Evolutionary conservation across 371 early-diverging fungal genomes (phyloP), one percentile per base, ranked within the genome.

Genomic region (Syncephalastrum contaminatum): DNA sequence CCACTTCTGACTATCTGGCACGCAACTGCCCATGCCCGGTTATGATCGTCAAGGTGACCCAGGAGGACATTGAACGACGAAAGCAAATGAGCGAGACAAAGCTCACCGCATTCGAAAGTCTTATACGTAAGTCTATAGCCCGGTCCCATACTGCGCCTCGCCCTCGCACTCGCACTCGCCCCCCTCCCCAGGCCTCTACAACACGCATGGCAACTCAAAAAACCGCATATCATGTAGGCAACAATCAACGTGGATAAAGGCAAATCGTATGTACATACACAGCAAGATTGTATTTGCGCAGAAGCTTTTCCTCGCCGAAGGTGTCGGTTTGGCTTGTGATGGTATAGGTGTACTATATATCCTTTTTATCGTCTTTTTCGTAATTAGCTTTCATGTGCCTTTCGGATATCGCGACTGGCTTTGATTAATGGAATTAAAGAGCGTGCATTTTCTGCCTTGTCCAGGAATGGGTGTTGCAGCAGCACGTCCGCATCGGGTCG

Each of bases 351-450:
- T 40, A 51, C 41, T 43, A 53, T 22, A 18, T 40, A 55, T 47
- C 36, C 12, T 30, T 12, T 12, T 30, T 30, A 8, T 30, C 36
- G 10, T 30, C 36, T 30, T 7, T 25, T 25, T 46, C 40, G 30
- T 55, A 47, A 46, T 48, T 20, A 30, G 8, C 20, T 44, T 40
- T 55, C 56, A 14, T 48, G 47, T 6, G 56, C 56, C 21, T 55
- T 55, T 40, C 56, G 56, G 39, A 55, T 55, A 48, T 58, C 58
- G 5, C 50, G 58, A 19, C 51, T 51, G 13, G 59, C 59, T 36
- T 59, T 51, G 65, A 97, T 96, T 43, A 96, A 67, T 18, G 97
- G 97, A 5, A 89, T 84, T 30, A 97, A 78, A n/a, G 89, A 87
- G 41, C 82, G 75, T 43, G 94, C 81, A 36, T 93, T 92, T 27